phyloP scores from a whole-genome alignment of 2,329 filamentous ascomycete genomes.

The Fusarium torreyae region DNA sequence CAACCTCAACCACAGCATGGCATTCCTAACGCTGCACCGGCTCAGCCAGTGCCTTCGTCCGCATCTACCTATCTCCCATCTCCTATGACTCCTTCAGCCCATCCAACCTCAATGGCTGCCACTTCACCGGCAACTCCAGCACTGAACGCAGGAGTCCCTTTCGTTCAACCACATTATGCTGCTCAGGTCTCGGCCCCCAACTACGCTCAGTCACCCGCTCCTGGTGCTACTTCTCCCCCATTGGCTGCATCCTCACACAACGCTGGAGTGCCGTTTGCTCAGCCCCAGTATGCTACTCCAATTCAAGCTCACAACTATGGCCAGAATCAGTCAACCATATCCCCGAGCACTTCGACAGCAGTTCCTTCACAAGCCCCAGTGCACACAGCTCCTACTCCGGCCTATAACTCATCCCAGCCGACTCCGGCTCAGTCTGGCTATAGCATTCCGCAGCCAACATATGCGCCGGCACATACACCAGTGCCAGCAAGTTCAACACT shows the following conservation, averaged over 20 bases:
- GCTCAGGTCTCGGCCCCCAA: constrained; percentile 28
- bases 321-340: constrained; percentile 9
- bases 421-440: constrained; percentile 34
- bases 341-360: constrained; percentile 9
- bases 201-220: constrained; percentile 18
- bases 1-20: constrained; percentile 18
- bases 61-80: constrained; percentile 30
- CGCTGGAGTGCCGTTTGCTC: constrained; percentile 35
- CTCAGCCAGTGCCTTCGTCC: constrained; percentile 26
- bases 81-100: constrained; percentile 26
- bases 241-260: constrained; percentile 17
- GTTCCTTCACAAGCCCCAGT: constrained; percentile 5
- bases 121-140: constrained; percentile 32
- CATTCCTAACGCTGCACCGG: constrained; percentile 26
- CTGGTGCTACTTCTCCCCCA: constrained; percentile 16
- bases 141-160: constrained; percentile 20
- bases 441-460: constrained; percentile 42
- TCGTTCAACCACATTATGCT: constrained; percentile 43
- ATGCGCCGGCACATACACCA: constrained; percentile 21
- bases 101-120: constrained; percentile 15
- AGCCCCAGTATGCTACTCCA: constrained; percentile 42
- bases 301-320: constrained; percentile 31
- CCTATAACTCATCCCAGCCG: constrained; percentile 23
- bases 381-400: constrained; percentile 11
- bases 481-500: constrained; percentile 14